Evolutionary conservation across 2,329 filamentous ascomycete genomes (phyloP), one percentile per base, ranked within the genome.

Genomic region (Fusarium musae): DNA sequence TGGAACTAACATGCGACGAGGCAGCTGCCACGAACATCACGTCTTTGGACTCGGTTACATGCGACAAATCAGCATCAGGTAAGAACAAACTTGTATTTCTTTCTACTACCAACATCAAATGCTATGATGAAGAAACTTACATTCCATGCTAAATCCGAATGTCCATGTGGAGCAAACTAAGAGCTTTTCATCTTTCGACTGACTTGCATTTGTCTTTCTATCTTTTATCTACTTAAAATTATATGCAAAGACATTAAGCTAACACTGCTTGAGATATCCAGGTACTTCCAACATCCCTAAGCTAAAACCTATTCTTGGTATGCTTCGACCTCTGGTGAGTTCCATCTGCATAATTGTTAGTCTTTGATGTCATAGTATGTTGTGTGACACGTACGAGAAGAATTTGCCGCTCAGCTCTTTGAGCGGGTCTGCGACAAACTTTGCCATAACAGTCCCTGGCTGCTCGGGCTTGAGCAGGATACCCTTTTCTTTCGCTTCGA

Each of bases 121-220:
- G 72, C 74, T 84, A 84, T 93, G 92, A 93, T 93, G 91, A 89
- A 80, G 86, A 85, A 88, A 84, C 84, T 85, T 86, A 87, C 85
- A 90, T 91, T 92, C 90, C 90, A 92, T 93, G 91, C 91, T 93
- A 93, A 93, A 89, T 84, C 92, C 87, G 91, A 93, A 79, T 79
- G 77, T 77, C 78, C 79, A 89, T 91, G 89, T 92, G 88, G 90
- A 93, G 84, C 84, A 86, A 89, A 86, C 85, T 87, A 88, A 87
- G 88, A 90, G 88, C 91, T 93, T 93, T 93, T 93, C 92, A 93
- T 93, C 92, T 93, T 93, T 93, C 91, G 88, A 88, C 91, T 93
- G 92, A 93, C 84, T 80, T 81, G 79, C 79, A 81, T 77, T 77
- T 75, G 72, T 72, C 57, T 71, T 73, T 73, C 69, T 73, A 63